Conservation (phyloP, 2,329 filamentous ascomycete species). For the Trichoderma semiorbis region DNA sequence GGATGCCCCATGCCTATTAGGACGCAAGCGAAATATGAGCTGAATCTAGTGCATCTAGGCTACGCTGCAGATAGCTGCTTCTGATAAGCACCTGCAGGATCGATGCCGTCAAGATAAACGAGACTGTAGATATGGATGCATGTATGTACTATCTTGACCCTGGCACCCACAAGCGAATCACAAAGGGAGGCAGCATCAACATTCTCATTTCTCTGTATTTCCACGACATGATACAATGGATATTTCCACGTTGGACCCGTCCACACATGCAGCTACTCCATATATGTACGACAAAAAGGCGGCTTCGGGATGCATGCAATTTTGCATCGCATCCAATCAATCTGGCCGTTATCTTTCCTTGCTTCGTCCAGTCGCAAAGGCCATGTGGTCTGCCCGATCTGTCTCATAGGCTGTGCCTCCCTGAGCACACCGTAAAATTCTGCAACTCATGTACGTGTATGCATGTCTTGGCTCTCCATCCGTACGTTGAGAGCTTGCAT, state of each 20-base stretch:
- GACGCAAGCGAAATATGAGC: background rate
- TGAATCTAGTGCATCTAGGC: background rate
- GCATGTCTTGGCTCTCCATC: background rate
- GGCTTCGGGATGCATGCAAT: background rate
- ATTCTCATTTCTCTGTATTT: background rate
- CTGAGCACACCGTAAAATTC: background rate
- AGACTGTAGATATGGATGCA: background rate
- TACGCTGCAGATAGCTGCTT: background rate
- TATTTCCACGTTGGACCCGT: background rate
- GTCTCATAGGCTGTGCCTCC: background rate
- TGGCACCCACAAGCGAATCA: background rate
- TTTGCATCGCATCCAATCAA: background rate
- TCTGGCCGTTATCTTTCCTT: background rate
- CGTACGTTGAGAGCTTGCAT: background rate
- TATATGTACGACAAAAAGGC: background rate
- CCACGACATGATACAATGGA: background rate
- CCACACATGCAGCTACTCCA: background rate
- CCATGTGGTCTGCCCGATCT: background rate
- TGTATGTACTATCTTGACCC: background rate
- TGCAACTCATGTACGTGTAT: background rate
- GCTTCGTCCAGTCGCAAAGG: background rate
- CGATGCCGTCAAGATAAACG: background rate
- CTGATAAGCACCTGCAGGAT: background rate
- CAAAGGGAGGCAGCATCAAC: background rate
- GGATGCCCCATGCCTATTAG: background rate